A percentile compares a stretch with the other conserved stretches of the same genome.
phyloP scores from a whole-genome alignment of 2,329 filamentous ascomycete genomes.

The Parastagonospora nodorum region DNA sequence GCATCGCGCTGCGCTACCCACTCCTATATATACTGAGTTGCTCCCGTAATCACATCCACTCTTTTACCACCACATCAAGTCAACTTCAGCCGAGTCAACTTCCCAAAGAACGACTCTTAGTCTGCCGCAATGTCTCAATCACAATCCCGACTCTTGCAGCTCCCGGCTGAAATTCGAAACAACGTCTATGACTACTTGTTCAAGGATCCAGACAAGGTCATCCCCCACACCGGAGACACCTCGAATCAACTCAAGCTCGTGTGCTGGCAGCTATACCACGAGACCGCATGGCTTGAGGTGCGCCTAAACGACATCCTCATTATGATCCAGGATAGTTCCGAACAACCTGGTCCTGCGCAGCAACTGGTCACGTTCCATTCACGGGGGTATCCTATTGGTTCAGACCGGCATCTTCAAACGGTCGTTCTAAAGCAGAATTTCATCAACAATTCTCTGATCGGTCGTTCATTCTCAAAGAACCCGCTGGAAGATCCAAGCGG shows the following conservation, averaged over 20 bases:
- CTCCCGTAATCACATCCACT: neutral
- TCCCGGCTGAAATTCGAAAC: neutral
- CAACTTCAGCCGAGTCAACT: neutral
- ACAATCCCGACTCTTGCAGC: neutral
- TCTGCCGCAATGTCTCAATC: neutral
- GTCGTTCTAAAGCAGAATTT: no score
- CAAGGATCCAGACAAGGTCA: neutral
- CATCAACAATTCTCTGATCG: no score
- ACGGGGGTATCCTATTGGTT: no score
- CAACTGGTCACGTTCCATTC: neutral
- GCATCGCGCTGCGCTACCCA: no score
- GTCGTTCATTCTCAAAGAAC: no score
- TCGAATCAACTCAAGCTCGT: neutral
- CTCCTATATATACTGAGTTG: neutral
- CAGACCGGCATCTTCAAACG: no score
- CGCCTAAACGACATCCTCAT: neutral
- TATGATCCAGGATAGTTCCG: neutral
- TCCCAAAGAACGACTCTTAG: neutral
- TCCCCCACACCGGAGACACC: neutral
- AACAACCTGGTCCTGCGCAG: neutral
- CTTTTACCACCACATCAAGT: no score
- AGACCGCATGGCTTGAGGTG: neutral
- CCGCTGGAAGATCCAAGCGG: no score
- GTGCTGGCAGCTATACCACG: neutral
- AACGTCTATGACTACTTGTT: neutral